Evolutionary conservation across 371 early-diverging fungal genomes (phyloP), one percentile per base, ranked within the genome.

Genomic region (Saksenaea oblongispora): DNA sequence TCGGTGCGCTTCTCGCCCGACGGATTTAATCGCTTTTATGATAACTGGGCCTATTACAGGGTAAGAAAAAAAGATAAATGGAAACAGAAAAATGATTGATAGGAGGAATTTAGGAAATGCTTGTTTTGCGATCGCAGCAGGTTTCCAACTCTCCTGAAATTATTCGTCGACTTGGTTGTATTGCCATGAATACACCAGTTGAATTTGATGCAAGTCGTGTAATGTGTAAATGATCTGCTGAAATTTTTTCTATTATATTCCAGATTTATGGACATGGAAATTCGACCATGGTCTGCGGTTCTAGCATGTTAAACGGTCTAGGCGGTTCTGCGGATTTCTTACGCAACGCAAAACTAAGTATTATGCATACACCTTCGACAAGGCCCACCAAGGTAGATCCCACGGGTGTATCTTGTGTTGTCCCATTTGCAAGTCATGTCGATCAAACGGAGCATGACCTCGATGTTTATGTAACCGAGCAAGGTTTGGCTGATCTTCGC

Each of bases 361-460:
- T 71, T 42, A 68, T 71, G 69, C 71, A 71, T 59, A 68, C 71
- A 28, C 71, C 71, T 36, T 71, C 71, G 28, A 61, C 65, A 17
- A 47, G 71, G 58, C 71, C 67, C 5, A 64, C 69, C 34, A 68
- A 68, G 57, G 64, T 24, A 0, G 71, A 71, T 35, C 64, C 68
- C 18, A 71, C 59, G 24, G 71, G 71, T 37, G 57, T 62, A 26
- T 68, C 71, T 14, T 71, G 71, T 13, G 42, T 71, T 22, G 71
- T 71, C 1, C 71, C 71, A n/a, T 68, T 71, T 61, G 56, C 55
- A n/a, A 61, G 69, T 15, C 71, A 71, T 55, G 62, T 71, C 24
- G 71, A 71, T 54, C 69, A 68, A 18, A 71, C 71, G n/a, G 71
- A 71, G 27, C 71, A 71, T 51, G 71, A 71, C 54, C 54, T 71